phyloP scores from a whole-genome alignment of 371 early-diverging fungal genomes.

The Apophysomyces variabilis region DNA sequence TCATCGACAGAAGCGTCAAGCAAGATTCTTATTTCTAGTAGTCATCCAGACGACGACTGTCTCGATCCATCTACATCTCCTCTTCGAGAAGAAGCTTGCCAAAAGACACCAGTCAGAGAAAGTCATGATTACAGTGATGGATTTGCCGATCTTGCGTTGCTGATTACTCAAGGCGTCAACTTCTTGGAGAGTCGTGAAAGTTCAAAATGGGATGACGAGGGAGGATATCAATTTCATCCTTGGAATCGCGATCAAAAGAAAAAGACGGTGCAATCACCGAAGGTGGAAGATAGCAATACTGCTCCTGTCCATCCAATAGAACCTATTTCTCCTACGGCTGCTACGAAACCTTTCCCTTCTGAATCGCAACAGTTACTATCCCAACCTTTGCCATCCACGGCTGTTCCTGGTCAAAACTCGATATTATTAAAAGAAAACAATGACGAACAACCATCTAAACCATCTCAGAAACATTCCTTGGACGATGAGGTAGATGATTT shows the following conservation, averaged over 20 bases:
- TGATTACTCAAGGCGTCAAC: constrained; percentile 21
- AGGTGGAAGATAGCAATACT: neutral
- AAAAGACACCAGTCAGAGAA: neutral
- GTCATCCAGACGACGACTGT: neutral
- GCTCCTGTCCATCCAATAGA: neutral
- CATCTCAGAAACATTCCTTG: neutral
- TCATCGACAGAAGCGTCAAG: neutral
- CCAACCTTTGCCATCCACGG: neutral
- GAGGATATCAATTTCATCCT: constrained; percentile 22
- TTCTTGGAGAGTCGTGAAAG: constrained; percentile 19
- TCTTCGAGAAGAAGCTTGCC: neutral
- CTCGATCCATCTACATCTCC: neutral
- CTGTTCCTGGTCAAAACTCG: neutral
- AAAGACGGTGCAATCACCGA: neutral
- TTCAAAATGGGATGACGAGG: constrained; percentile 24
- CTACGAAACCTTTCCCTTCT: neutral
- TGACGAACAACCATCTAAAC: neutral
- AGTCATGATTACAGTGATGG: constrained; percentile 4
- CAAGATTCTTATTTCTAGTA: neutral
- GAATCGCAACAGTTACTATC: neutral
- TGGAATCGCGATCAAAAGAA: constrained; percentile 17
- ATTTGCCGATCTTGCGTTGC: constrained; percentile 12
- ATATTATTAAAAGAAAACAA: constrained; percentile 1
- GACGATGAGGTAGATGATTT: neutral
- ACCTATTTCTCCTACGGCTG: neutral